Percentiles rank a stretch among this genome's conserved stretches.
These are phyloP conservation scores for Bauhinia variegata DNA, from an alignment of 306 rosid genomes.

Conservation along the genomic window DNA sequence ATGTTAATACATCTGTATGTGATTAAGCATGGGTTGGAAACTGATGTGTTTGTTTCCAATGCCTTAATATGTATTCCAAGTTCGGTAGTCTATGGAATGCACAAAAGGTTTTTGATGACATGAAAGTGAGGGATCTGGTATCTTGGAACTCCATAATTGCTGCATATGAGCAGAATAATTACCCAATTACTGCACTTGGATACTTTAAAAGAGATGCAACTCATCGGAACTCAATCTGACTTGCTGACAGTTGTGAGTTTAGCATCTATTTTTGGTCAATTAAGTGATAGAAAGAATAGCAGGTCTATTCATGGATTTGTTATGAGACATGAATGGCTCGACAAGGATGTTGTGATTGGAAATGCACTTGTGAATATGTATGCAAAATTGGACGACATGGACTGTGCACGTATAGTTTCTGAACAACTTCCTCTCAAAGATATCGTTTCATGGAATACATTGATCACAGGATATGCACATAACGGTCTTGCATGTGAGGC, in stretches of 20 bases:
- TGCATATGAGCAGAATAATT: conserved; percentile 51
- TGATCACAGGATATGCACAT: conserved; percentile 51
- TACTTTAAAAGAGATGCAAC: conserved; percentile 47
- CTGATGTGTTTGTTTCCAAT: conserved; percentile 49
- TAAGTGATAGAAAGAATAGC: conserved; percentile 41
- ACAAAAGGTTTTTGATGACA: conserved; percentile 42
- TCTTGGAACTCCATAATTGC: conserved; percentile 51
- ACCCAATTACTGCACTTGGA: conserved; percentile 41
- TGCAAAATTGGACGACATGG: conserved; percentile 48
- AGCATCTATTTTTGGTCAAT: conserved; percentile 50
- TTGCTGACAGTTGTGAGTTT: conserved; percentile 49
- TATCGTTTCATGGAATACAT: conserved; percentile 53
- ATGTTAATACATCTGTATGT: conserved; percentile 53
- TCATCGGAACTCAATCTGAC: conserved; percentile 45
- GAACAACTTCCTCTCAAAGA: conserved; percentile 46
- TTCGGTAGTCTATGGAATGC: conserved; percentile 46
- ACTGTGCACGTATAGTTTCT: conserved; percentile 38
- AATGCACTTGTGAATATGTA: conserved; percentile 44
- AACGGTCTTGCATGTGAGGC: conserved; percentile 59
- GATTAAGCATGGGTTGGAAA: conserved; percentile 53
- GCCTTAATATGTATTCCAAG: conserved; percentile 53
- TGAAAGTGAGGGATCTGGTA: conserved; percentile 49
- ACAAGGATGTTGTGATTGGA: conserved; percentile 43
- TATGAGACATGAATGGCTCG: conserved; percentile 37
- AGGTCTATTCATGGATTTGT: conserved; percentile 50